Evolutionary conservation across 1,139 yeast genomes (phyloP).

Genomic region (Kazachstania sp.): DNA sequence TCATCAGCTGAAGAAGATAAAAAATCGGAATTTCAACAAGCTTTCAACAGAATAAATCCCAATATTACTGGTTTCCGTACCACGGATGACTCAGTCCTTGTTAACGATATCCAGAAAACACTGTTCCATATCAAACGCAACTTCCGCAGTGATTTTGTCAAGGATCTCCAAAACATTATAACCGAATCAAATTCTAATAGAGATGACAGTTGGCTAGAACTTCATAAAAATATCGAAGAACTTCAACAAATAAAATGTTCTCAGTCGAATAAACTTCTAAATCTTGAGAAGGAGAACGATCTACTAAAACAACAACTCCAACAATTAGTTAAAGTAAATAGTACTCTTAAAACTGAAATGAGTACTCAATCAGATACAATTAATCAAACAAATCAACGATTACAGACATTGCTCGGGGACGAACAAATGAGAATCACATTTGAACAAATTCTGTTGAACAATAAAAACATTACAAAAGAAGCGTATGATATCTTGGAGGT

Average conservation of each 20-base stretch:
- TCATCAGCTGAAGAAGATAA: too few relatives aligned
- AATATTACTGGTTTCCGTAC: neutral
- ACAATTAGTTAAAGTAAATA: neutral
- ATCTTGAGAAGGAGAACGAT: too few relatives aligned
- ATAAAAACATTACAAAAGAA: conserved; percentile 11
- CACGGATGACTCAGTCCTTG: neutral
- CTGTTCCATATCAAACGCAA: neutral
- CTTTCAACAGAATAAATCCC: neutral
- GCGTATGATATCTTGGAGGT: conserved; percentile 21
- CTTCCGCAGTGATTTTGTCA: too few relatives aligned
- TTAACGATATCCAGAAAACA: neutral
- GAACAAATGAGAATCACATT: conserved; percentile 6
- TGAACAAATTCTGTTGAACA: conserved; percentile 9
- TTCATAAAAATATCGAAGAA: too few relatives aligned
- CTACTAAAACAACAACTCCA: too few relatives aligned
- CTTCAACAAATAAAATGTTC: too few relatives aligned
- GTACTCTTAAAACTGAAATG: neutral
- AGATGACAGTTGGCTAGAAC: too few relatives aligned
- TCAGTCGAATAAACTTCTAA: too few relatives aligned
- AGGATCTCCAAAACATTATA: too few relatives aligned
- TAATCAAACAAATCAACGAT: neutral
- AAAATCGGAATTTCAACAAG: too few relatives aligned
- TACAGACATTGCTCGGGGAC: neutral
- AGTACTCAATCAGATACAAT: neutral
- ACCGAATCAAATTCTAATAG: too few relatives aligned